Percentiles rank a stretch among this genome's conserved stretches.
Conservation (phyloP, 2,329 filamentous ascomycete genomes). For the Teratosphaeriaceae sp. region DNA sequence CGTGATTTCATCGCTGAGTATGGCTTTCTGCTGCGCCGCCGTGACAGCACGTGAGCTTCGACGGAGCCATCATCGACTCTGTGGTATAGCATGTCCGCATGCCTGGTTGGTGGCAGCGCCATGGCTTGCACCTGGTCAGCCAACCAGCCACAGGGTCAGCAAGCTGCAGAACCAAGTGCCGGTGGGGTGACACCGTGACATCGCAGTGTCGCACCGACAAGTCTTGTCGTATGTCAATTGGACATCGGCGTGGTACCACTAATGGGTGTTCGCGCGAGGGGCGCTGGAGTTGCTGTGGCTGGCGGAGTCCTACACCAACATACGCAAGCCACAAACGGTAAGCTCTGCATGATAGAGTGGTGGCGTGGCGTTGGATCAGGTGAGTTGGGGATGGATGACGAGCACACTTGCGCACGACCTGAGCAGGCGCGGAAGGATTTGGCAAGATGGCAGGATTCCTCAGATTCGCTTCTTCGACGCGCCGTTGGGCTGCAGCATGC, state of each 20-base stretch:
- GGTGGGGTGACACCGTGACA: neutral
- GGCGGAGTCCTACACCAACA: constrained; percentile 1
- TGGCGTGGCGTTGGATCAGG: neutral
- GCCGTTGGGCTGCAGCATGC: neutral
- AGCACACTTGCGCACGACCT: no score
- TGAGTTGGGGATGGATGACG: no score
- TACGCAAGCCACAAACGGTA: neutral
- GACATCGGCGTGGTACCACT: neutral
- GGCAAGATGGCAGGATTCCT: neutral
- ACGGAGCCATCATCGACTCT: no score
- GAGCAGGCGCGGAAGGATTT: neutral
- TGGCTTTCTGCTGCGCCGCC: no score
- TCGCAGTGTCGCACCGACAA: neutral
- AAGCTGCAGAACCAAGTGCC: neutral
- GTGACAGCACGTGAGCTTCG: no score
- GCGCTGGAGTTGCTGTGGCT: constrained; percentile 4
- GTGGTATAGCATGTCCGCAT: no score
- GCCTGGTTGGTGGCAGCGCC: no score
- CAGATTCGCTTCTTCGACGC: neutral
- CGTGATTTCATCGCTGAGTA: no score
- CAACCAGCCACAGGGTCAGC: neutral
- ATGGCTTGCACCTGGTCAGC: no score
- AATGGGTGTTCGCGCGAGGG: constrained; percentile 3
- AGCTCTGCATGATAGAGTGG: neutral
- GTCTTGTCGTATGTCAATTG: neutral